Conservation (phyloP, 2,329 filamentous ascomycete genomes). For the Mariannaea elegans region DNA sequence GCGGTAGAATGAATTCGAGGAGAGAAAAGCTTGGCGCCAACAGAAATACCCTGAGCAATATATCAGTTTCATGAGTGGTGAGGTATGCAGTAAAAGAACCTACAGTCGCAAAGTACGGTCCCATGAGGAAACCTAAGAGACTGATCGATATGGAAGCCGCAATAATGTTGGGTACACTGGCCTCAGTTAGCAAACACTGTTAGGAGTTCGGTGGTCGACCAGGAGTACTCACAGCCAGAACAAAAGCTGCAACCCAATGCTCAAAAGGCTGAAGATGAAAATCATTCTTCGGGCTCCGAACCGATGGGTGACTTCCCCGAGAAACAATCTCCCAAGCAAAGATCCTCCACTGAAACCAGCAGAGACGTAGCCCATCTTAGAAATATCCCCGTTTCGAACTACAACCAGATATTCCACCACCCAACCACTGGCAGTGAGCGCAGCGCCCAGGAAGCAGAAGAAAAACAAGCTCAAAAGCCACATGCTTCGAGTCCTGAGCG, state of each 20-base stretch:
- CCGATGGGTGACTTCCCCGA: conserved; percentile 67
- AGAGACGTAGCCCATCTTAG: conserved; percentile 68
- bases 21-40: conserved; percentile 61
- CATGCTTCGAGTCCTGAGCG: conserved; percentile 56
- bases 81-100: conserved; percentile 21
- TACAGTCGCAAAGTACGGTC: conserved; percentile 66
- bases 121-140: conserved; percentile 65
- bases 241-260: conserved; percentile 63
- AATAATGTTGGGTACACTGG: conserved; percentile 53
- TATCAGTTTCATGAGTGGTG: not conserved
- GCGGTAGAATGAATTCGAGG: conserved; percentile 47
- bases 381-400: conserved; percentile 64
- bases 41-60: conserved; percentile 56
- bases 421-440: conserved; percentile 67
- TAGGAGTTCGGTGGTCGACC: no score
- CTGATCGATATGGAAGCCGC: conserved; percentile 63
- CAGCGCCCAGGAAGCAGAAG: conserved; percentile 68
- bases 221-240: conserved; percentile 63
- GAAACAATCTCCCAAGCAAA: conserved; percentile 63
- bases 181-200: conserved; percentile 5
- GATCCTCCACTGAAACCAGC: conserved; percentile 67
- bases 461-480: conserved; percentile 70
- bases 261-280: conserved; percentile 60
- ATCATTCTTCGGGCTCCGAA: conserved; percentile 68
- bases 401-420: conserved; percentile 71